Evolutionary conservation across 2,329 filamentous ascomycete genomes (phyloP), one percentile per base, ranked within the genome.

Genomic region (Fusarium caatingaense): DNA sequence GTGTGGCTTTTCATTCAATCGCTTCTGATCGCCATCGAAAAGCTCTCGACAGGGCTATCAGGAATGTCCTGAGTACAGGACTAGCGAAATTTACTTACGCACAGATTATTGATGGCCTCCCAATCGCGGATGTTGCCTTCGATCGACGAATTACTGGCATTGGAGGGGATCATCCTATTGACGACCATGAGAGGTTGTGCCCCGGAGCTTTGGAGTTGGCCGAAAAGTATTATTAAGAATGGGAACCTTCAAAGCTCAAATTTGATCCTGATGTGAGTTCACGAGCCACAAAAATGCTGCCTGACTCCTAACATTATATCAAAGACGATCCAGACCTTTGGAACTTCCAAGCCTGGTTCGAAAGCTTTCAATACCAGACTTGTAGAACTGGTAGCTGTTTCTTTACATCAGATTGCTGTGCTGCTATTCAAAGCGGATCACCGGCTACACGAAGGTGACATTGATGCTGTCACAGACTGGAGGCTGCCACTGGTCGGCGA

Each of bases 101-200:
- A 0, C 69, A 73, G 10, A 65, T 74, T 8, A 67, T 71, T 5
- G 63, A 74, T 21, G 71, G 68, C 2, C 59, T 69, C 0, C 71
- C 72, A 0, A 57, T 46, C 10, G 62, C 41, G 1, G 65, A 69
- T 13, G 59, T 67, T 30, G 37, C 56, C 0, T 72, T 54, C 32
- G 61, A 69, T 8, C 65, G 56, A 5, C 62, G 69, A 18, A 37
- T 60, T 11, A 46, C 57, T 1, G 53, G 61, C 18, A 37, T 72
- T 3, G 64, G 58, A 18, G 68, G 69, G 9, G 61, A 72, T 0
- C 68, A 72, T 30, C 41, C 46, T 6, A 69, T 71, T 20, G 56
- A 71, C 16, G 60, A 57, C 0, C 68, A 72, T 27, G 61, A 66
- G 20, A 42, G 42, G 1, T 23, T 72, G 5, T 72, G 65, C 2